These are phyloP conservation scores for Aspergillus felis DNA, from an alignment of 2,329 filamentous ascomycete genomes.

Conservation along the genomic window DNA sequence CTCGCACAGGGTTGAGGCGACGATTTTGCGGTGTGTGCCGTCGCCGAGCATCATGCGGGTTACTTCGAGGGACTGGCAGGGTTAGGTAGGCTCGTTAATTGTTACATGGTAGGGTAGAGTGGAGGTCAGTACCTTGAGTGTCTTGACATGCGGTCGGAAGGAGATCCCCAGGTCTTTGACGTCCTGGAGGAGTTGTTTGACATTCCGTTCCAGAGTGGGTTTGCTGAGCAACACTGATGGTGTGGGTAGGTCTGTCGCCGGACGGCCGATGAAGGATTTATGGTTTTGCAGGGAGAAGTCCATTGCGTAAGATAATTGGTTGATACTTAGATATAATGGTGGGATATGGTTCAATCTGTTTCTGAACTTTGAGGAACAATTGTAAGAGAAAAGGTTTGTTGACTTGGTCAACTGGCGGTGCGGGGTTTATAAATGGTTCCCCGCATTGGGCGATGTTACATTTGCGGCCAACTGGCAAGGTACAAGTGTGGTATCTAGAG, in stretches of 20 bases:
- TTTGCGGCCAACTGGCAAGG: background rate
- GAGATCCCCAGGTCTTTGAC: conserved; percentile 36
- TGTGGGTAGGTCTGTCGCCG: conserved; percentile 34
- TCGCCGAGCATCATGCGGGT: conserved; percentile 42
- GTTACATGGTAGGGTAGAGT: background rate
- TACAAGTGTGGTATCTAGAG: no score
- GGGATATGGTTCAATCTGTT: background rate
- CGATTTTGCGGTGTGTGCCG: conserved; percentile 36
- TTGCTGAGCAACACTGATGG: conserved; percentile 40
- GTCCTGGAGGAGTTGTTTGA: conserved; percentile 35
- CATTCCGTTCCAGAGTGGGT: conserved; percentile 37
- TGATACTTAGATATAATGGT: background rate
- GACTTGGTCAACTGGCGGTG: background rate
- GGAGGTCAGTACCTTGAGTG: conserved; percentile 34
- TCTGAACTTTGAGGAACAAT: background rate
- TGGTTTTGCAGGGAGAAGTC: conserved; percentile 29
- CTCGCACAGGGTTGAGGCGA: conserved; percentile 41
- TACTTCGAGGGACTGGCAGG: conserved; percentile 21
- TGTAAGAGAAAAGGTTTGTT: background rate
- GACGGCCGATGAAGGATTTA: conserved; percentile 34
- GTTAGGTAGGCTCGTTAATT: background rate
- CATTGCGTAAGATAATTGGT: conserved; percentile 14
- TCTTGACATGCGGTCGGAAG: conserved; percentile 46
- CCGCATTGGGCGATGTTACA: background rate
- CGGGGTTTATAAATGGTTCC: background rate